Conservation (phyloP, 495 filamentous ascomycete genomes). For the Penicillium pancosmium region DNA sequence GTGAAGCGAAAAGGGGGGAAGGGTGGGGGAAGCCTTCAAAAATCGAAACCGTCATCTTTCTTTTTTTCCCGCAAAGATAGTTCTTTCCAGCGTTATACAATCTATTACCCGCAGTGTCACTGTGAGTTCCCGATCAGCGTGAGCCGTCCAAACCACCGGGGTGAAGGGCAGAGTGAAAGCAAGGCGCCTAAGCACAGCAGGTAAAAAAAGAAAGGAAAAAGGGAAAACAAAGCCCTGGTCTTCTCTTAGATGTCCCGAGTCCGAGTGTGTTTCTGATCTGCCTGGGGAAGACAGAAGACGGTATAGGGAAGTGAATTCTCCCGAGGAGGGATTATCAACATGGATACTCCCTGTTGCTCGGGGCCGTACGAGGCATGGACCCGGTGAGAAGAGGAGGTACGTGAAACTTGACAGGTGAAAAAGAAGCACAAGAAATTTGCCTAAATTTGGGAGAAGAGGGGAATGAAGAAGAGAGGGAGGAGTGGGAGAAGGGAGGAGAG, state of each 20-base stretch:
- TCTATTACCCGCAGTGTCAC: slow-evolving; percentile 31
- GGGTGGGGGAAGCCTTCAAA: neutral
- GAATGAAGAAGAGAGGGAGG: neutral
- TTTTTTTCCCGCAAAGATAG: neutral
- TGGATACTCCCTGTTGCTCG: slow-evolving; percentile 25
- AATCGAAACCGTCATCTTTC: neutral
- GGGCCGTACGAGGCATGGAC: slow-evolving; percentile 7
- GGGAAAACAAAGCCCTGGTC: slow-evolving; percentile 4
- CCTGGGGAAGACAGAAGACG: slow-evolving; percentile 9
- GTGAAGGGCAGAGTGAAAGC: neutral
- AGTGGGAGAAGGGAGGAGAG: neutral
- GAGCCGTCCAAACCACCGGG: slow-evolving; percentile 17
- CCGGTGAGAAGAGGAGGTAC: slow-evolving; percentile 10
- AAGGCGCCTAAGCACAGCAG: neutral
- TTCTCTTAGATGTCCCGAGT: slow-evolving; percentile 18
- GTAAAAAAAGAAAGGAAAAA: slow-evolving; percentile 2
- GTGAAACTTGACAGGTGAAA: slow-evolving; percentile 4
- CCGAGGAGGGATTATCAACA: slow-evolving; percentile 10
- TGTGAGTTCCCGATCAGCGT: slow-evolving; percentile 29
- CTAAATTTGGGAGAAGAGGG: neutral
- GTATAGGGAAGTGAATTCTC: slow-evolving; percentile 13
- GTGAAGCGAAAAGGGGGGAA: slow-evolving; percentile 26
- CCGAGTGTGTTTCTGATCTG: slow-evolving; percentile 27
- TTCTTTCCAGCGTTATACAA: slow-evolving; percentile 23
- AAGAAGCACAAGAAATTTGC: neutral